These are phyloP conservation scores for Paraphoma chrysanthemicola DNA, from an alignment of 2,329 filamentous ascomycete species.

Conservation along the genomic window DNA sequence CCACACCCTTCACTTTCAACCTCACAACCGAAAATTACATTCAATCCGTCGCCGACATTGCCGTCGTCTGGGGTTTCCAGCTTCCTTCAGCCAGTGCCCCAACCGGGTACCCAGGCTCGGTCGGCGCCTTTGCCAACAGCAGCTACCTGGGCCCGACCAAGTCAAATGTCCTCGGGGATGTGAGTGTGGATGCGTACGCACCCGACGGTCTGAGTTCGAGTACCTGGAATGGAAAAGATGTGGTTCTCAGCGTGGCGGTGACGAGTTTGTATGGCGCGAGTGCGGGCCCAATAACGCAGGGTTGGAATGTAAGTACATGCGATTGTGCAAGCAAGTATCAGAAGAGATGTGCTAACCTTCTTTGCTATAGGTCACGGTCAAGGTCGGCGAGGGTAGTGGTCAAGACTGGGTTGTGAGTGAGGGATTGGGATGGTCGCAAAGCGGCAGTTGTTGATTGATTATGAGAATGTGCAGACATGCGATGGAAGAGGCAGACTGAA, in stretches of 20 bases:
- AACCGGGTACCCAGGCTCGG: constrained; percentile 27
- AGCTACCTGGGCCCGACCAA: constrained; percentile 48
- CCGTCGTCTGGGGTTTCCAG: constrained; percentile 54
- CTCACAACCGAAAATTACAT: constrained; percentile 54
- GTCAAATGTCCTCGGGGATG: constrained; percentile 32
- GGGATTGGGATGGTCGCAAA: constrained; percentile 13
- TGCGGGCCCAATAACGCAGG: constrained; percentile 8
- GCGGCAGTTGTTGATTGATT: background rate
- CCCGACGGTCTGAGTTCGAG: constrained; percentile 12
- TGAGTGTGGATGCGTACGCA: constrained; percentile 26
- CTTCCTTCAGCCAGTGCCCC: constrained; percentile 7
- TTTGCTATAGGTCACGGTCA: constrained; percentile 12
- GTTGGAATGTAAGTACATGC: constrained; percentile 21
- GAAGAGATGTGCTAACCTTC: background rate
- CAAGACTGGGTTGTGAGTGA: constrained; percentile 15
- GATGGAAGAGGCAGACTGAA: no score
- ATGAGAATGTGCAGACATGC: background rate
- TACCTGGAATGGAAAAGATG: constrained; percentile 14
- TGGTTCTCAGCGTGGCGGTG: constrained; percentile 29
- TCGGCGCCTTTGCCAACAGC: constrained; percentile 42
- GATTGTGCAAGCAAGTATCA: background rate
- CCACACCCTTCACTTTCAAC: constrained; percentile 46
- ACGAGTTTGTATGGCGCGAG: constrained; percentile 37
- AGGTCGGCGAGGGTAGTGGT: constrained; percentile 21
- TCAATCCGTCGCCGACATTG: constrained; percentile 54